Percentiles rank a stretch among this genome's conserved stretches.
Evolutionary conservation across 192 early-diverging fungal genomes (phyloP).

Genomic region (Oehlia diaphana): DNA sequence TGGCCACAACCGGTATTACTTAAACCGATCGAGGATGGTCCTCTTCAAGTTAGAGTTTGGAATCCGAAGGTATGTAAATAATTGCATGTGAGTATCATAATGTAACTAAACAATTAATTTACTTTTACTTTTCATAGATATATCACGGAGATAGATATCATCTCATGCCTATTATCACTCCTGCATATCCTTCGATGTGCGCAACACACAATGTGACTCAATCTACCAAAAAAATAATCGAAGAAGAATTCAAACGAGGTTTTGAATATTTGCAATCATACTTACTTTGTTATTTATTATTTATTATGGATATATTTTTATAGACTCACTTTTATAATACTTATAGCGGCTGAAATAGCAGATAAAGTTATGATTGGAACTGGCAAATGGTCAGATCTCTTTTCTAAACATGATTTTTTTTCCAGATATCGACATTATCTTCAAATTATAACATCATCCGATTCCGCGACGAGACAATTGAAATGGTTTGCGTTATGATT

Average conservation of each 20-base stretch:
- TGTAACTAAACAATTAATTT: neutral
- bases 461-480: slow-evolving; percentile 71
- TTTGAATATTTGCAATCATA: neutral
- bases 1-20: slow-evolving; percentile 95
- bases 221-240: slow-evolving; percentile 83
- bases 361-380: slow-evolving; percentile 77
- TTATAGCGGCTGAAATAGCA: slow-evolving; percentile 66
- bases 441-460: slow-evolving; percentile 81
- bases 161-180: slow-evolving; percentile 98
- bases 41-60: slow-evolving; percentile 88
- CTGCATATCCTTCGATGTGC: slow-evolving; percentile 98
- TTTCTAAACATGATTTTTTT: slow-evolving; percentile 91
- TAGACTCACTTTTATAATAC: neutral
- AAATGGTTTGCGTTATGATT: slow-evolving; percentile 52
- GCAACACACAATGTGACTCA: slow-evolving; percentile 94
- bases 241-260: slow-evolving; percentile 77
- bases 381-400: slow-evolving; percentile 78
- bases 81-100: neutral
- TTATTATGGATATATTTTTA: slow-evolving; percentile 8
- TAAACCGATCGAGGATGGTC: slow-evolving; percentile 84
- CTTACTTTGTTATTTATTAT: neutral
- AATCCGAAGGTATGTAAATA: slow-evolving; percentile 69
- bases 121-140: slow-evolving; percentile 34
- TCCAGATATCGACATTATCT: slow-evolving; percentile 84
- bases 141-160: slow-evolving; percentile 81